These are phyloP conservation scores for Neurospora pannonica DNA, from an alignment of 495 filamentous ascomycete species.

Conservation along the genomic window DNA sequence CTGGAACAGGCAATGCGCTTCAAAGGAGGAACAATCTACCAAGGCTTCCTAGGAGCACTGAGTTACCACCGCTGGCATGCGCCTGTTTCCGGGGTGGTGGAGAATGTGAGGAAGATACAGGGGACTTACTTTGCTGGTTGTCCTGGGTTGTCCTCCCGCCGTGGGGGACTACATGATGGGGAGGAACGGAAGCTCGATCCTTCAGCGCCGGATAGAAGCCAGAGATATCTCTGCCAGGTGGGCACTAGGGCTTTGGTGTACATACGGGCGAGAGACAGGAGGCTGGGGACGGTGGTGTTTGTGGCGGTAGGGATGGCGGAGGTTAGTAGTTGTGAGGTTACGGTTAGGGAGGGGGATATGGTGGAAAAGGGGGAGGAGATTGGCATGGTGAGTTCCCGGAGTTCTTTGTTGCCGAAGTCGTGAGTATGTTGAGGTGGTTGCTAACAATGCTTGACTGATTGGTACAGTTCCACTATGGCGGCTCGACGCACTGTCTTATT, in stretches of 20 bases:
- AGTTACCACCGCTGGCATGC: conserved; percentile 43
- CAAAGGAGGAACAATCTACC: conserved; percentile 31
- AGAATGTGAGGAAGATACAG: conserved; percentile 22
- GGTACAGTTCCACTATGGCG: not conserved
- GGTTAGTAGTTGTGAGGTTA: not conserved
- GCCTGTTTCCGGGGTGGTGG: conserved; percentile 30
- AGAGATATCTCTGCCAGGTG: not conserved
- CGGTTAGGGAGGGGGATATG: not conserved
- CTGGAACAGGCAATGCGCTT: conserved; percentile 9
- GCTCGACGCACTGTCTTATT: not conserved
- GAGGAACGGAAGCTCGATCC: not conserved
- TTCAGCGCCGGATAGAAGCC: not conserved
- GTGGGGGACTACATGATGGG: not conserved
- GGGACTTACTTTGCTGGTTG: conserved; percentile 16
- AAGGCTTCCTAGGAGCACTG: conserved; percentile 32
- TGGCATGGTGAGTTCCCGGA: not conserved
- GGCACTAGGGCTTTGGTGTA: not conserved
- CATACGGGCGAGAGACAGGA: not conserved
- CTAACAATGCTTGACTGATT: not conserved
- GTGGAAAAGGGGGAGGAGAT: not conserved
- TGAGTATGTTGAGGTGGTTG: not conserved
- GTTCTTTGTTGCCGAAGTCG: not conserved
- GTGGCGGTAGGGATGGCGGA: not conserved
- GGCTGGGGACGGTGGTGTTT: not conserved
- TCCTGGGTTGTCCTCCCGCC: not conserved